Evolutionary conservation across 1,139 yeast species (phyloP).

Genomic region (Zhuliangozyma blackwelliae): DNA sequence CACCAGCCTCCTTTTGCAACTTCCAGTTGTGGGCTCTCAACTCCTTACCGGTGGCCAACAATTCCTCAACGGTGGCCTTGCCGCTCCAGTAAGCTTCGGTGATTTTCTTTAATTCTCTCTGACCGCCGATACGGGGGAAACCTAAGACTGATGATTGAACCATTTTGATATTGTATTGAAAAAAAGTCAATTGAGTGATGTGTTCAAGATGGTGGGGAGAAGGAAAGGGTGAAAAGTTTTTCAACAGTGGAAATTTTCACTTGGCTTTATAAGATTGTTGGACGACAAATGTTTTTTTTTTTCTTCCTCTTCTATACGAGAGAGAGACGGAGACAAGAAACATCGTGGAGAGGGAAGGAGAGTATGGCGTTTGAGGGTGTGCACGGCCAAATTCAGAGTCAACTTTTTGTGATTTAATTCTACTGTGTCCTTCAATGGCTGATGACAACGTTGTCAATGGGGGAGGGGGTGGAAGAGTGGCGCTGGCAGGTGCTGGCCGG

Average conservation of each 20-base stretch:
- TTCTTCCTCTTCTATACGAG: too few species aligned
- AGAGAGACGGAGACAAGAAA: too few species aligned
- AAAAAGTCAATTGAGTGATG: background rate
- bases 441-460: too few species aligned
- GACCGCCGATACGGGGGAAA: slow-evolving; percentile 99
- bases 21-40: slow-evolving; percentile 97
- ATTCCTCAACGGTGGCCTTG: slow-evolving; percentile 81
- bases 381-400: too few species aligned
- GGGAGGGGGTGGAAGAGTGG: too few species aligned
- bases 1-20: slow-evolving; percentile 95
- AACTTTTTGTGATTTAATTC: too few species aligned
- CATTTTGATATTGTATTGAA: slow-evolving; percentile 41
- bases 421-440: too few species aligned
- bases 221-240: background rate
- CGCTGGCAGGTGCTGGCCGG: too few species aligned
- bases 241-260: background rate
- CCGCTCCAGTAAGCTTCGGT: slow-evolving; percentile 99
- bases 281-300: too few species aligned
- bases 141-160: slow-evolving; percentile 96
- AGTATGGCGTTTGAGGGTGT: too few species aligned
- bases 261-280: too few species aligned
- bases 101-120: slow-evolving; percentile 97
- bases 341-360: too few species aligned
- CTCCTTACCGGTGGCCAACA: slow-evolving; percentile 89
- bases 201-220: slow-evolving; percentile 1